Conservation (phyloP, 2,329 filamentous ascomycete genomes). For the Arthrinium puccinioides region DNA sequence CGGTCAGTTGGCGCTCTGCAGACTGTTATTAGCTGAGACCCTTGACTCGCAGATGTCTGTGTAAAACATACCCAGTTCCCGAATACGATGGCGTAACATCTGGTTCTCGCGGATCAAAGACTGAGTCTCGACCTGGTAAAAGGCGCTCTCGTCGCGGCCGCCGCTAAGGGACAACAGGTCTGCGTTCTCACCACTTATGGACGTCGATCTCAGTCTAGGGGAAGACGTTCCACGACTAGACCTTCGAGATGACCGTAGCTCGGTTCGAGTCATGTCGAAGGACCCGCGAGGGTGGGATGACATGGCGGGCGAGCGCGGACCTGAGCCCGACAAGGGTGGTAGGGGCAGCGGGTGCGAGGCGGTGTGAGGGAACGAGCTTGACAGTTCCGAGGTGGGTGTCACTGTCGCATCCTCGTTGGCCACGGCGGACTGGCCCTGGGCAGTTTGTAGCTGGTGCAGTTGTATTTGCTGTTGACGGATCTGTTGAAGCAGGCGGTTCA, state of each 20-base stretch:
- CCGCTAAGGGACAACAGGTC: conserved; percentile 53
- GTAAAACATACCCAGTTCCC: conserved; percentile 54
- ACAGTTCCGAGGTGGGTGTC: conserved; percentile 36
- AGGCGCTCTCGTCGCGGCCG: conserved; percentile 67
- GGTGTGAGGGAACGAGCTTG: conserved; percentile 25
- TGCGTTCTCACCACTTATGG: conserved; percentile 50
- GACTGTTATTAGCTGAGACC: too few species aligned
- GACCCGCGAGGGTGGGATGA: conserved; percentile 44
- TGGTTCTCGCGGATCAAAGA: conserved; percentile 74
- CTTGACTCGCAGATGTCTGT: too few species aligned
- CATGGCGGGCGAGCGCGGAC: conserved; percentile 42
- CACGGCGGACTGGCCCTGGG: conserved; percentile 30
- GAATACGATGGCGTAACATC: conserved; percentile 69
- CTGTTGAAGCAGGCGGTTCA: conserved; percentile 71
- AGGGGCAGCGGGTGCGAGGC: conserved; percentile 9
- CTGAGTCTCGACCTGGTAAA: conserved; percentile 77
- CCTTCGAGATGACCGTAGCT: conserved; percentile 50
- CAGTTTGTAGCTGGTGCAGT: conserved; percentile 51
- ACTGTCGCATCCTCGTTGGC: conserved; percentile 43
- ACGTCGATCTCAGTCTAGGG: conserved; percentile 48
- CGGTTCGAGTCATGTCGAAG: conserved; percentile 50
- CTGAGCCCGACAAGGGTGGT: conserved; percentile 28
- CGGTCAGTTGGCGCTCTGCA: conserved; percentile 44
- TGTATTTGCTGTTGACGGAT: conserved; percentile 71
- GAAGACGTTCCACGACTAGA: conserved; percentile 49